Evolutionary conservation across 148 eudicot species (phyloP).

Genomic region (Polygonum aviculare): DNA sequence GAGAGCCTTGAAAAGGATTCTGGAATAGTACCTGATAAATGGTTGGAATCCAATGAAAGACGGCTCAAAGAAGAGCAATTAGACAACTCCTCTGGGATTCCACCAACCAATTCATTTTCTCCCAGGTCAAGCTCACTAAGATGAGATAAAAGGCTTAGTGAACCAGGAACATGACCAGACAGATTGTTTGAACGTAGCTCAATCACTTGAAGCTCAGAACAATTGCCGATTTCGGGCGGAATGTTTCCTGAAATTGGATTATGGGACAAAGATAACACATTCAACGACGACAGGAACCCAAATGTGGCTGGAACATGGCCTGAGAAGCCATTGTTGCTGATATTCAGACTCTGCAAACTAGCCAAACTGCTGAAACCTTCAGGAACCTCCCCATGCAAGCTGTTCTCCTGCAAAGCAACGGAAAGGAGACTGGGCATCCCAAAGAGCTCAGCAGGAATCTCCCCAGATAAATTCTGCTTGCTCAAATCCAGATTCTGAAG

Average conservation of each 20-base stretch:
- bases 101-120: conserved; percentile 47
- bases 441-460: conserved; percentile 50
- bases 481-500: conserved; percentile 59
- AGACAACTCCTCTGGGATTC: conserved; percentile 45
- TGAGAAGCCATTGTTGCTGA: conserved; percentile 56
- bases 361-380: conserved; percentile 75
- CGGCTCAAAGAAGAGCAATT: conserved; percentile 34
- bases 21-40: conserved; percentile 57
- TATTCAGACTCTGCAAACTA: conserved; percentile 51
- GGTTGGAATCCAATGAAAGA: conserved; percentile 38
- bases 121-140: conserved; percentile 53
- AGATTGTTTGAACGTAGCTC: conserved; percentile 54
- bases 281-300: conserved; percentile 42
- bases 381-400: conserved; percentile 51
- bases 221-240: conserved; percentile 76
- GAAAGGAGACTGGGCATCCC: conserved; percentile 62
- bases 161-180: conserved; percentile 48
- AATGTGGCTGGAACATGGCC: conserved; percentile 60
- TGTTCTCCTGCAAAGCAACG: conserved; percentile 64
- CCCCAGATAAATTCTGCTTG: conserved; percentile 49
- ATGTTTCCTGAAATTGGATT: conserved; percentile 43
- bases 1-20: conserved; percentile 35
- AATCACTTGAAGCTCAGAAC: conserved; percentile 43
- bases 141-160: conserved; percentile 36
- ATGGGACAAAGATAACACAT: conserved; percentile 41